Evolutionary conservation across 768 basidiomycete genomes (phyloP), one percentile per base, ranked within the genome.

Genomic region (Boletus vinaceobasis): DNA sequence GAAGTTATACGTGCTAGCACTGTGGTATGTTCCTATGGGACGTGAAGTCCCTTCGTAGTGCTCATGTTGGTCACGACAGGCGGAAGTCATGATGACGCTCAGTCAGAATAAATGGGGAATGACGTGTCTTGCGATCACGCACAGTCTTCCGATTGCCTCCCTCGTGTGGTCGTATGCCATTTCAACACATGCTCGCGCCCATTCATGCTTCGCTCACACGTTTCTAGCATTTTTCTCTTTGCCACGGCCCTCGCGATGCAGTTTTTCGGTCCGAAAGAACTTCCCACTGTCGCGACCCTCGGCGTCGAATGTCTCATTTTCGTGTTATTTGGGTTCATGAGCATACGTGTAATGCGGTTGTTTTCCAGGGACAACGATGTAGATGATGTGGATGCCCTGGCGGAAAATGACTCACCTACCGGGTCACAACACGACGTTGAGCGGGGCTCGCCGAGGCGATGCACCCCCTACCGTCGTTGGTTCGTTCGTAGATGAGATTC

Each of bases 131-230:
- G 51, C 60, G 1, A 53, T 62, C 23, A 52, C 48, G 15, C 60
- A 62, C 36, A 42, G 60, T 38, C 56, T 62, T 13, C 60, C 60
- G 0, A 27, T 48, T 14, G 60, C 56, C 15, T 50, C 33, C 8
- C 52, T 62, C 33, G 17, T 53, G 19, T 62, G 60, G 56, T 53
- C 60, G 56, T 58, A 48, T 6, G 56, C 58, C 40, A 7, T 35
- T 11, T 5, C n/a, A 2, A 4, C n/a, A 7, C 9, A 3, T 5
- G 6, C 3, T 21, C 10, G n/a, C 7, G 4, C 38, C 8, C 5
- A 31, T 23, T 15, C 43, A n/a, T n/a, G n/a, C n/a, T 21, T 42
- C n/a, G 29, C 13, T 32, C 9, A 27, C 5, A 21, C 27, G 33
- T 8, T 17, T 42, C 1, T 21, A 62, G 55, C 17, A 61, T 61